Conservation (phyloP, 495 filamentous ascomycete genomes). For the Peziza echinospora region DNA sequence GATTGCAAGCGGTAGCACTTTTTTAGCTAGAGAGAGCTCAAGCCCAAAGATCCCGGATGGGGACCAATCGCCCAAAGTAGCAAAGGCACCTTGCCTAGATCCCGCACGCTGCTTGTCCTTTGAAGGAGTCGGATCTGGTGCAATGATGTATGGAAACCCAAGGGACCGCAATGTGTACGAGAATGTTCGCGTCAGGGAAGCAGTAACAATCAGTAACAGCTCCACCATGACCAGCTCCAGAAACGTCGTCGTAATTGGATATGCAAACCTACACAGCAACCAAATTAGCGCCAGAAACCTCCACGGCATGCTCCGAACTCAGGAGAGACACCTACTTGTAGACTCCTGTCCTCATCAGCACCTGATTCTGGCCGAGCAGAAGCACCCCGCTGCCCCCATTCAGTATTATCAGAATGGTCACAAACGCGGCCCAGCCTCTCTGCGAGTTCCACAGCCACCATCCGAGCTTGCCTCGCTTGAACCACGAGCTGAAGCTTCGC, state of each 20-base stretch:
- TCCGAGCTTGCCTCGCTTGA: conserved; percentile 25
- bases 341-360: conserved; percentile 28
- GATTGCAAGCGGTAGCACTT: conserved; percentile 25
- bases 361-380: conserved; percentile 28
- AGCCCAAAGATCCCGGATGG: conserved; percentile 31
- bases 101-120: conserved; percentile 15
- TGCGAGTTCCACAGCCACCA: conserved; percentile 29
- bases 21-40: conserved; percentile 22
- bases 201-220: conserved; percentile 21
- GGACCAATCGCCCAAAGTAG: conserved; percentile 31
- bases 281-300: neutral
- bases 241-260: conserved; percentile 28
- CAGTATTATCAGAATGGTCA: conserved; percentile 27
- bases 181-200: conserved; percentile 23
- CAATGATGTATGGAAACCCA: conserved; percentile 22
- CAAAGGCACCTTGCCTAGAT: conserved; percentile 18
- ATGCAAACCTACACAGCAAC: conserved; percentile 22
- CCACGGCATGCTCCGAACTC: no score
- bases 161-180: conserved; percentile 19
- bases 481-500: conserved; percentile 9
- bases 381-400: conserved; percentile 24
- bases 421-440: conserved; percentile 29
- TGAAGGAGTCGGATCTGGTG: conserved; percentile 13
- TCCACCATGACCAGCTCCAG: conserved; percentile 30
- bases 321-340: conserved; percentile 25